Base-by-base conservation (phyloP, 1,139 yeast species). In the Pneumocystis carinii region DNA sequence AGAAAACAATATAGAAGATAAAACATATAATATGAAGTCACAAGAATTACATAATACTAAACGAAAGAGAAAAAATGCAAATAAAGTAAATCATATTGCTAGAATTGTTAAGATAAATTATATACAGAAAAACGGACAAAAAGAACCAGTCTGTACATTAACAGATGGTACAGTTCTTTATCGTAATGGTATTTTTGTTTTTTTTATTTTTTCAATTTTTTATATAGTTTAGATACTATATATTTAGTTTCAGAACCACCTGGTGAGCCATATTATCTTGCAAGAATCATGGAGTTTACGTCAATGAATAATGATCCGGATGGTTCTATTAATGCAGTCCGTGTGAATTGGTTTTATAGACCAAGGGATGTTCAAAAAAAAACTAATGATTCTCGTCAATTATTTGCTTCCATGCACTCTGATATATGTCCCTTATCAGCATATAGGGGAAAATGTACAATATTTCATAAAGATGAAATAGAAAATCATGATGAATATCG, bases 231-330 rank as follows among this genome's bases (percentile, higher is more conserved):
- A 73, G 96, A 90, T 65, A 85, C 80, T 67, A 86, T 90, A 5
- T 90, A 87, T 72, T 84, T 92, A 83, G 79, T 90, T 35, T 84
- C 95, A 67, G 97, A 89, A 72, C 97, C 97, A 0, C 92, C 96
- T 0, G 95, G 96, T 1, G 97, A 90, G 69, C 97, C 97, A 0
- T 90, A 87, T 75, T 90, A 88, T 70, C 82, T 92, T 60, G 97
- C 95, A 0, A 78, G 94, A 63, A 80, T 92, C 61, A 81, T 88
- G 80, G 95, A 90, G 35, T 89, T 90, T 72, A 82, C 80, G 17
- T 53, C 61, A 61, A 55, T 32, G 35, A 62, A 61, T 10, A 59
- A 56, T 27, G 37, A 48, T 24, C 39, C 62, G 24, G 37, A 35
- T 10, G 32, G 61, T 5, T 67, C 62, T 19, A 56, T 42, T 12